Conservation (phyloP, 2,329 filamentous ascomycete species). For the Penicillium sumatraense region DNA sequence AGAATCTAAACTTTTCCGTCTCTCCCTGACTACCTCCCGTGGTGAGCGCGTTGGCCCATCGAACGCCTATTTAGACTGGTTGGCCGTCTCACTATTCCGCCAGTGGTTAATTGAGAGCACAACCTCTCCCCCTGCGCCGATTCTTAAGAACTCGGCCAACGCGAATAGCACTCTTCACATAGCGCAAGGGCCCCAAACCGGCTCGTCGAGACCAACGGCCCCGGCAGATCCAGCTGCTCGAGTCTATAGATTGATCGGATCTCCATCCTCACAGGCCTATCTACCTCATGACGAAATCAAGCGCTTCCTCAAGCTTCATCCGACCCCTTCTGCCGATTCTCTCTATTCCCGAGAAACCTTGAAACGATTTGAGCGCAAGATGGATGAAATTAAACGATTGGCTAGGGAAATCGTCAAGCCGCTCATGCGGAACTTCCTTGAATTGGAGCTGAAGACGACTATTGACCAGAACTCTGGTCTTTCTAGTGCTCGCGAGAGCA, state of each 20-base stretch:
- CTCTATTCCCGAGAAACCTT: conserved; percentile 87
- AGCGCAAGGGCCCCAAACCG: conserved; percentile 22
- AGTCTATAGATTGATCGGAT: conserved; percentile 77
- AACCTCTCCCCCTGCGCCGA: conserved; percentile 66
- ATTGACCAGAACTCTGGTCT: conserved; percentile 21
- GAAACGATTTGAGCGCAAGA: conserved; percentile 78
- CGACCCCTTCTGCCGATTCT: conserved; percentile 58
- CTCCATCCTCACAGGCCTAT: conserved; percentile 65
- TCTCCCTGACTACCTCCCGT: conserved; percentile 75
- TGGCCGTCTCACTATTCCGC: conserved; percentile 82
- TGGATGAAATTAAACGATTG: conserved; percentile 86
- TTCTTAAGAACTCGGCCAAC: conserved; percentile 43
- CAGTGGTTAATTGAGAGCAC: conserved; percentile 95
- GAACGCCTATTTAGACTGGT: conserved; percentile 86
- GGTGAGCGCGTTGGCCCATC: conserved; percentile 82
- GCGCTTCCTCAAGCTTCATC: conserved; percentile 80
- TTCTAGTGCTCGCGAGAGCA: conserved; percentile 36
- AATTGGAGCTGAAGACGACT: conserved; percentile 68
- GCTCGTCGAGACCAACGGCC: conserved; percentile 26
- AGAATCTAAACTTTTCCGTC: conserved; percentile 79
- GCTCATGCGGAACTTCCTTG: conserved; percentile 81
- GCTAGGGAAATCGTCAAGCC: conserved; percentile 83
- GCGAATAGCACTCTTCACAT: conserved; percentile 8
- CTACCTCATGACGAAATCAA: conserved; percentile 87
- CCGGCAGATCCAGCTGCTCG: conserved; percentile 58